A percentile compares a stretch with the other conserved stretches of the same genome.
These are phyloP conservation scores for Gossypium bickii DNA, from an alignment of 345 rosid genomes.

Conservation along the genomic window DNA sequence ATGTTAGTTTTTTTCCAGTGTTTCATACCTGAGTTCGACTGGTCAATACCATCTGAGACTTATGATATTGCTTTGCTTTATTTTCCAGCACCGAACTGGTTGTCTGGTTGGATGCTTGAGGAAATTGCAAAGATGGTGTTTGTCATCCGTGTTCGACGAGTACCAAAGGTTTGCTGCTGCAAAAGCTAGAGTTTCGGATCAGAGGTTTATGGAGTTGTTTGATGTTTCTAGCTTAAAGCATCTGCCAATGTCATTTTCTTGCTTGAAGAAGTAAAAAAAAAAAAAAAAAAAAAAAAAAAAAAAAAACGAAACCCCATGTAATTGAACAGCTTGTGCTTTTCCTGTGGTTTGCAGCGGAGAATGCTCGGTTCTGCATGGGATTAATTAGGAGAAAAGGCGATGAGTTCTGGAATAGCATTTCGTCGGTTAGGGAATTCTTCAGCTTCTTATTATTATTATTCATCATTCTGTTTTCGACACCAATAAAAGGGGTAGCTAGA, in stretches of 20 bases:
- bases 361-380: slow-evolving; percentile 12
- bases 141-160: slow-evolving; percentile 82
- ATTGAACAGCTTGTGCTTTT: slow-evolving; percentile 21
- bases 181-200: slow-evolving; percentile 88
- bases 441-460: background rate
- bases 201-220: slow-evolving; percentile 87
- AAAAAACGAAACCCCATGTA: slow-evolving; percentile 7
- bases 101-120: slow-evolving; percentile 94
- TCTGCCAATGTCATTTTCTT: slow-evolving; percentile 64
- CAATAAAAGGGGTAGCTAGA: background rate
- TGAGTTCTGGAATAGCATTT: slow-evolving; percentile 27
- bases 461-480: background rate
- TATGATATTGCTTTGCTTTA: background rate
- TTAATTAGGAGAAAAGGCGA: slow-evolving; percentile 39
- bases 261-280: slow-evolving; percentile 40
- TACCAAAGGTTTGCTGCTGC: slow-evolving; percentile 93
- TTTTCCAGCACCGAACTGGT: slow-evolving; percentile 87
- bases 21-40: background rate
- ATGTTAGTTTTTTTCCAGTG: background rate
- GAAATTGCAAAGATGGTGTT: slow-evolving; percentile 87
- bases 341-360: slow-evolving; percentile 21
- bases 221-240: slow-evolving; percentile 72
- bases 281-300: slow-evolving; percentile 15
- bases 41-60: background rate
- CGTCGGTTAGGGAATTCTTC: slow-evolving; percentile 17